Conservation (phyloP, 306 rosid species). For the Crotalaria pallida region DNA sequence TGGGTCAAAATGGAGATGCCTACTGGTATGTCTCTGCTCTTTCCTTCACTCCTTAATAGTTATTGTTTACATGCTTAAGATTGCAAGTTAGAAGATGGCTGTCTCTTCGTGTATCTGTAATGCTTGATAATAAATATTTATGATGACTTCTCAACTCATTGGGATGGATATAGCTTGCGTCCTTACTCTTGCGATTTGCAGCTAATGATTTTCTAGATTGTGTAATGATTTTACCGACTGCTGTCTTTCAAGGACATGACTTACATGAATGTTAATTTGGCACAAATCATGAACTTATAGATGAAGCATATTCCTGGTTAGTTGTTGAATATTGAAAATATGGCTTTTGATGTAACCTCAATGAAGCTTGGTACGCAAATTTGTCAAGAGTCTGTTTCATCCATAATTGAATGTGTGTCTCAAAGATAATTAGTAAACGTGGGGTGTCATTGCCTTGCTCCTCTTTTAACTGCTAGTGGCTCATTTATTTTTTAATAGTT, state of each 20-base stretch:
- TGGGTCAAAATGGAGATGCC: constrained; percentile 87
- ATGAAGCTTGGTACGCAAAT: neutral
- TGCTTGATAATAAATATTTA: constrained; percentile 1
- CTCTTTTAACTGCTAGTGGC: neutral
- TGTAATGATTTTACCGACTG: neutral
- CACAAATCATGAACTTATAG: neutral
- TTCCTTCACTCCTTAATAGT: neutral
- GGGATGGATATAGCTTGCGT: neutral
- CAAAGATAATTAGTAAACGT: neutral
- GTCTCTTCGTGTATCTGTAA: neutral
- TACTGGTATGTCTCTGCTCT: constrained; percentile 39
- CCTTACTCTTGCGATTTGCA: neutral
- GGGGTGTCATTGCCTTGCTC: neutral
- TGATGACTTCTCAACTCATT: neutral
- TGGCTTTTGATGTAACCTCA: neutral
- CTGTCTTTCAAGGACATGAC: neutral
- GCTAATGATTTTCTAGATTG: neutral
- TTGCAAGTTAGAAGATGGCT: neutral
- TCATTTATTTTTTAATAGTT: neutral
- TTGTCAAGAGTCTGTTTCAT: neutral
- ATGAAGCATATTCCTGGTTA: neutral
- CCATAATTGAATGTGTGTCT: neutral
- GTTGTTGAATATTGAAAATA: neutral
- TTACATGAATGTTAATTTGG: neutral
- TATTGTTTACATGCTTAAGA: neutral